Percentiles rank a stretch among this genome's conserved stretches.
These are phyloP conservation scores for Rhododendron henanense DNA, from an alignment of 148 eudicot genomes.

Conservation along the genomic window DNA sequence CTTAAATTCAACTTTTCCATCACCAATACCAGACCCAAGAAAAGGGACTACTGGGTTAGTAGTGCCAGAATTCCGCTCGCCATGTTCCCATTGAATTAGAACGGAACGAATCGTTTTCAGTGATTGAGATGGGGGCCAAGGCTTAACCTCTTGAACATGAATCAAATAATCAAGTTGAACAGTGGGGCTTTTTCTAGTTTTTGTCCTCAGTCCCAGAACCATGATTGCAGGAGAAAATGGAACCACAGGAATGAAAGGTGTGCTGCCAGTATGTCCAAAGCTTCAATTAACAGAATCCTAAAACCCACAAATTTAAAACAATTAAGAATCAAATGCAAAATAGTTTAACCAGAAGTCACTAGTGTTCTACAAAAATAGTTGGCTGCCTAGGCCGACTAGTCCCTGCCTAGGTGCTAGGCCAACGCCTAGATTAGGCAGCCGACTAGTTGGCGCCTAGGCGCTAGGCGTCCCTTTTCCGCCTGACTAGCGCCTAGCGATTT, in stretches of 20 bases:
- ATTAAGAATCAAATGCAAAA: neutral
- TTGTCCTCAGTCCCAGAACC: slow-evolving; percentile 66
- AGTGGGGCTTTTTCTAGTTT: slow-evolving; percentile 58
- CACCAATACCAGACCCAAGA: slow-evolving; percentile 40
- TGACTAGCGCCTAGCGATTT: neutral
- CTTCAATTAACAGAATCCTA: neutral
- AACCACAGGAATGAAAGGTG: neutral
- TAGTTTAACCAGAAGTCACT: neutral
- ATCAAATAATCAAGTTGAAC: slow-evolving; percentile 64
- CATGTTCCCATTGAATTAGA: slow-evolving; percentile 79
- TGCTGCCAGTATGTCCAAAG: neutral
- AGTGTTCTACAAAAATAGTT: no score
- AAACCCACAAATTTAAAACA: neutral
- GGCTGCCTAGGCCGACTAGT: neutral
- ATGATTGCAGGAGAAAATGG: slow-evolving; percentile 24
- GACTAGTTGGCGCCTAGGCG: neutral
- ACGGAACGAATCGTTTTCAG: slow-evolving; percentile 60
- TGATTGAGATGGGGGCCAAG: slow-evolving; percentile 98
- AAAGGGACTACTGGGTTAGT: slow-evolving; percentile 67
- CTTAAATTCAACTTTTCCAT: slow-evolving; percentile 74
- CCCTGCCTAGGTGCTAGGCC: neutral
- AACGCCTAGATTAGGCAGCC: neutral
- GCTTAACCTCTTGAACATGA: slow-evolving; percentile 77
- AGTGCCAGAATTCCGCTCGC: slow-evolving; percentile 59
- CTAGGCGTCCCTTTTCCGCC: neutral